Percentiles rank a stretch among this genome's conserved stretches.
phyloP scores from a whole-genome alignment of 495 filamentous ascomycete species.

The Neurospora tetraspora region DNA sequence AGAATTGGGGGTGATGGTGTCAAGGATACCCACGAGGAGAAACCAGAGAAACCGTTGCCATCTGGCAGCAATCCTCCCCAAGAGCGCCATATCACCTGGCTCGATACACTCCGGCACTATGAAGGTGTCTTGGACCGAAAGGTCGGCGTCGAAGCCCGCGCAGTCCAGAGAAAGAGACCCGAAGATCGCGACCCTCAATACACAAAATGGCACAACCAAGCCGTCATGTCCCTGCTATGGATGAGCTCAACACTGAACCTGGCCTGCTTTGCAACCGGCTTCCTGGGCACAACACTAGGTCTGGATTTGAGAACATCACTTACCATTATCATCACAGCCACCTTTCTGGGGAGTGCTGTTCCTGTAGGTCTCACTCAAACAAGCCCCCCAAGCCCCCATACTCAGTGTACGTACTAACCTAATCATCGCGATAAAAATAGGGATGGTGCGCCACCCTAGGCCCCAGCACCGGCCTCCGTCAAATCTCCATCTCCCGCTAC shows the following conservation, averaged over 20 bases:
- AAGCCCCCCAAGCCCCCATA: background rate
- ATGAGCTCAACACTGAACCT: conserved; percentile 25
- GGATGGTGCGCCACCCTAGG: conserved; percentile 42
- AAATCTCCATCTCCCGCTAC: conserved; percentile 44
- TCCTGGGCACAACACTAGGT: conserved; percentile 39
- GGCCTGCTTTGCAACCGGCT: conserved; percentile 42
- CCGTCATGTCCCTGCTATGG: conserved; percentile 22
- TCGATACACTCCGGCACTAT: conserved; percentile 30
- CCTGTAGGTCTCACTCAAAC: conserved; percentile 29
- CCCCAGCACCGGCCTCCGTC: conserved; percentile 40
- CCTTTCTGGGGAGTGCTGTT: conserved; percentile 34
- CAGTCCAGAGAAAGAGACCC: conserved; percentile 41
- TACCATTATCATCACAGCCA: conserved; percentile 39
- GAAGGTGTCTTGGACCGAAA: conserved; percentile 42
- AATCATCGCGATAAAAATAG: background rate
- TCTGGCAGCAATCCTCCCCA: background rate
- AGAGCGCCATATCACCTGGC: background rate
- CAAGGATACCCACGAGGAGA: background rate
- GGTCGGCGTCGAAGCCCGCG: conserved; percentile 44
- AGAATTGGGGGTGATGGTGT: background rate
- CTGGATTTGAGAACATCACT: conserved; percentile 41
- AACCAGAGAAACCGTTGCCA: background rate
- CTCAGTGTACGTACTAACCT: background rate
- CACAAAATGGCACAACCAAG: conserved; percentile 18
- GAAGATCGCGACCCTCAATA: conserved; percentile 32